Conservation (phyloP, 345 rosid genomes). For the Triadica sebifera region DNA sequence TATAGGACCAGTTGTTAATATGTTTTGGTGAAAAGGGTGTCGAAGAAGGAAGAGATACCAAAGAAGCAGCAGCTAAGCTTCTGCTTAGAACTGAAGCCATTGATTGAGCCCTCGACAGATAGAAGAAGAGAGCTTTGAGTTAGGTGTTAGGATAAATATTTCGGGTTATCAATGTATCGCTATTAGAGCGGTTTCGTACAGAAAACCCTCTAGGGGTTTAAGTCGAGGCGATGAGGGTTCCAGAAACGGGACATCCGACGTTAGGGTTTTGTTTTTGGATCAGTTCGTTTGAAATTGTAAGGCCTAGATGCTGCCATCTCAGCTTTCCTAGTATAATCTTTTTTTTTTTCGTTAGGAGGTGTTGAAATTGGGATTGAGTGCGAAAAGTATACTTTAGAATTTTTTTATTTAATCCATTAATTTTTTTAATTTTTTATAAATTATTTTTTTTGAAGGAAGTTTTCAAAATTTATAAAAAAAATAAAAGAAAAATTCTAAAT, state of each 20-base stretch:
- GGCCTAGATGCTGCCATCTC: constrained; percentile 58
- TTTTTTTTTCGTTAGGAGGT: too few relatives aligned
- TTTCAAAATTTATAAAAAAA: too few relatives aligned
- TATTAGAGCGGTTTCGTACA: background rate
- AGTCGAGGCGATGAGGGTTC: constrained; percentile 42
- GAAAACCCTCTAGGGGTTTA: constrained; percentile 56
- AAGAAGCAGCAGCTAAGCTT: constrained; percentile 45
- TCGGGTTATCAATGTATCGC: background rate
- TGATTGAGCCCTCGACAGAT: constrained; percentile 20
- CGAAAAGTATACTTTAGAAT: too few relatives aligned
- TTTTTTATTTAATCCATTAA: too few relatives aligned
- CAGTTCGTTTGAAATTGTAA: constrained; percentile 19
- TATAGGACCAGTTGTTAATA: constrained; percentile 26
- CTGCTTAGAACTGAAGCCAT: constrained; percentile 74
- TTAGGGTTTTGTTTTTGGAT: constrained; percentile 15
- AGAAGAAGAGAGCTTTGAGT: background rate
- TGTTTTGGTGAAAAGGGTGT: constrained; percentile 38
- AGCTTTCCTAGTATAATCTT: constrained; percentile 24
- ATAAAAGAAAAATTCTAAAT: too few relatives aligned
- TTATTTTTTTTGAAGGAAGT: too few relatives aligned
- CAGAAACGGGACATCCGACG: constrained; percentile 24
- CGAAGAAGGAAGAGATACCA: constrained; percentile 50
- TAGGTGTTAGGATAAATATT: background rate
- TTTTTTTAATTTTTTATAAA: too few relatives aligned
- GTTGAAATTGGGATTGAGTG: too few relatives aligned